Evolutionary conservation across 148 eudicot species (phyloP), one percentile per base, ranked within the genome.

Genomic region (Polygonum maritimum): DNA sequence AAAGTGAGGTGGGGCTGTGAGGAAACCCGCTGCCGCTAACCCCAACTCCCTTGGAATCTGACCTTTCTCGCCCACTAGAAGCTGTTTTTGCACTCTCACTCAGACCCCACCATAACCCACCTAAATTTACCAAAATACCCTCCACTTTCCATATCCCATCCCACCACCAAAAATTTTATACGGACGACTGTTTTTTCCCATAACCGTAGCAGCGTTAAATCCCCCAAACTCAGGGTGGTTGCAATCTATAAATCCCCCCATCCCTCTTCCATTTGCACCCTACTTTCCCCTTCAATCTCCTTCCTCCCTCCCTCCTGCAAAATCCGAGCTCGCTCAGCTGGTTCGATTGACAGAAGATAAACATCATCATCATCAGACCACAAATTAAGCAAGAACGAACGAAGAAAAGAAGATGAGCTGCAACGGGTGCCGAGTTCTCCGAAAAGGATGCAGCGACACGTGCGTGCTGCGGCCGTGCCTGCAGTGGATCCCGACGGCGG

Each of bases 391-490:
- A n/a, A 75, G 33, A 10, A 48, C 54, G 13, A 22, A 26, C 3
- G 16, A 73, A 76, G n/a, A 19, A 38, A 49, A 44, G 26, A 79
- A 36, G 11, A 90, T 90, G 95, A 90, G 95, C 69, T 90, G 95
- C 89, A 88, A 90, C 39, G 95, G 95, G 5, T 90, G 95, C 79
- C 79, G 95, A 54, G 84, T 90, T 5, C 87, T 90, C 5, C 84
- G 95, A 45, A 90, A 90, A 73, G 95, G 95, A 49, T 90, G 95
- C 84, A 90, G 95, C 45, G 95, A 90, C 49, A 78, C 75, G 47
- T 90, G 95, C 69, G 82, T 85, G 41, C 79, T 90, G 1, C 79
- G 92, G 1, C 92, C 88, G 0, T 88, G 92, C 47, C 78, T 90
- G 18, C 90, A 88, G 54, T 88, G 89, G 88, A 88, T 88, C 65